Percentiles rank a stretch among this genome's conserved stretches.
These are phyloP conservation scores for Garcia nutans DNA, from an alignment of 345 rosid genomes.

Conservation along the genomic window DNA sequence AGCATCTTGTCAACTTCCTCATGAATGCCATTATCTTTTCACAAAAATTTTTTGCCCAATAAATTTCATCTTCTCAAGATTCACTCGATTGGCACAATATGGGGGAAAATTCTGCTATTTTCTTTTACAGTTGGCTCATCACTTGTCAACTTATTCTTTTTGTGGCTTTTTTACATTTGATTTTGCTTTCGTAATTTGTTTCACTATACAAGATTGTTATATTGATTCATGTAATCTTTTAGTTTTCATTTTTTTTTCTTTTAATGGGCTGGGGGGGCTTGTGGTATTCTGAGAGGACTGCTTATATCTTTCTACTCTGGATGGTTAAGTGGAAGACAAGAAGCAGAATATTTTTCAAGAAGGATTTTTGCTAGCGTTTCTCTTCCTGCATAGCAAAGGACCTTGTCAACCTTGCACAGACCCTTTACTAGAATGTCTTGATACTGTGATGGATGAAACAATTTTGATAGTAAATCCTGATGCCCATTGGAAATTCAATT, in stretches of 20 bases:
- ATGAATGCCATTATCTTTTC: not conserved
- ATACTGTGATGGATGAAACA: not conserved
- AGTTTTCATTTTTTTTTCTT: too few species aligned
- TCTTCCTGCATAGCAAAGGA: not conserved
- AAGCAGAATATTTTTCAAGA: too few species aligned
- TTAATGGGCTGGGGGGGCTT: too few species aligned
- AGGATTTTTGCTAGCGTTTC: not conserved
- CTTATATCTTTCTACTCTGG: too few species aligned
- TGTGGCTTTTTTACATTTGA: not conserved
- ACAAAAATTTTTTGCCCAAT: not conserved
- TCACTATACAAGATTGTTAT: too few species aligned
- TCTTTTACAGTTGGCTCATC: not conserved
- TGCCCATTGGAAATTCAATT: not conserved
- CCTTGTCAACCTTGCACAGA: not conserved
- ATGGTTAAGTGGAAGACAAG: too few species aligned
- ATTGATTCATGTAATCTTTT: too few species aligned
- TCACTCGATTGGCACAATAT: not conserved
- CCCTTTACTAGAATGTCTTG: not conserved
- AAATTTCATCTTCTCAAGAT: not conserved
- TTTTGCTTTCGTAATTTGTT: not conserved
- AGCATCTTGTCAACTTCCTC: not conserved
- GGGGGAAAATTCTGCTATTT: not conserved
- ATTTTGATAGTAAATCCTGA: not conserved
- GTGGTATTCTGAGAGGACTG: too few species aligned
- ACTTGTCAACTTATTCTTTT: not conserved